A percentile compares a stretch with the other conserved stretches of the same genome.
phyloP scores from a whole-genome alignment of 768 basidiomycete species.

The Leccinum sublutescens region DNA sequence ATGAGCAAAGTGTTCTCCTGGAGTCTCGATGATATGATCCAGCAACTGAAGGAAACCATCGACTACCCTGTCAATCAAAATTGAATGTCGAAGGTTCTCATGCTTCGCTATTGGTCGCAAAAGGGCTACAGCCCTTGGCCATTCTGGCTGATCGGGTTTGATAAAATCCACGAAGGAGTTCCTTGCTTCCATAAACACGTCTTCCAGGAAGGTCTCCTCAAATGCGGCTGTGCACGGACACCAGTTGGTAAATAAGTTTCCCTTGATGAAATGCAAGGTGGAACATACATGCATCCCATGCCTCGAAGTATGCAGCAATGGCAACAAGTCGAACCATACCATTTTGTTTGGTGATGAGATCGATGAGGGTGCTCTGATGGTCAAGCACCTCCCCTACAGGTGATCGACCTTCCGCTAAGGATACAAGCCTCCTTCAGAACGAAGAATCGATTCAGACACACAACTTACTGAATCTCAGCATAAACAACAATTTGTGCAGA shows the following conservation, averaged over 20 bases:
- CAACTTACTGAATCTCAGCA: constrained; percentile 18
- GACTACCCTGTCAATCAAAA: constrained; percentile 8
- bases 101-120: constrained; percentile 16
- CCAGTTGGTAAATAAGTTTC: background rate
- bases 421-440: background rate
- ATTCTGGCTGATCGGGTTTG: constrained; percentile 10
- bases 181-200: constrained; percentile 7
- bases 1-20: constrained; percentile 11
- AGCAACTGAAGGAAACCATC: constrained; percentile 11
- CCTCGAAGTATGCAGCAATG: constrained; percentile 17
- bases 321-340: constrained; percentile 12
- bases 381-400: background rate
- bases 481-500: constrained; percentile 18
- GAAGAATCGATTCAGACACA: background rate
- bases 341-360: constrained; percentile 4
- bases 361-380: constrained; percentile 5
- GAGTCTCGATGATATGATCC: constrained; percentile 2
- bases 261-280: background rate
- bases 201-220: background rate
- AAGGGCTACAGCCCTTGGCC: constrained; percentile 18
- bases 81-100: constrained; percentile 7
- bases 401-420: constrained; percentile 9
- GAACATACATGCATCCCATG: constrained; percentile 8
- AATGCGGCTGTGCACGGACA: background rate
- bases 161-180: constrained; percentile 2